Evolutionary conservation across 2,329 filamentous ascomycete genomes (phyloP).

Genomic region (Chalaropsis ovoidea): DNA sequence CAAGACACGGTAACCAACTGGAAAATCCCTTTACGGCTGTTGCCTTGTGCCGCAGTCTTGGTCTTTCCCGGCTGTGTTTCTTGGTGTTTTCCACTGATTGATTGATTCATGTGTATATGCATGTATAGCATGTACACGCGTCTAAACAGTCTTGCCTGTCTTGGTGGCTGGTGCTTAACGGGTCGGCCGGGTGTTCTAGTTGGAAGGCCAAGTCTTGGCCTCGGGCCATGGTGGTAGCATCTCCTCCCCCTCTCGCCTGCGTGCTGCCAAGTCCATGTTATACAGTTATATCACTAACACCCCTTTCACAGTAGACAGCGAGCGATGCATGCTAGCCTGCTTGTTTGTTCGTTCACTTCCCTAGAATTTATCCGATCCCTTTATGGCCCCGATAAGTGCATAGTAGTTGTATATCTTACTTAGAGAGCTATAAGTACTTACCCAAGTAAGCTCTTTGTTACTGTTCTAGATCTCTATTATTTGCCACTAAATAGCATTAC

Average conservation of each 20-base stretch:
- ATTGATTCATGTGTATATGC: neutral
- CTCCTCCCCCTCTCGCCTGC: neutral
- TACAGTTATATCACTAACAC: neutral
- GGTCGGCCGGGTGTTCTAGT: neutral
- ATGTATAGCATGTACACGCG: neutral
- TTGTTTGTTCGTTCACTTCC: neutral
- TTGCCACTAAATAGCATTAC: too few relatives aligned
- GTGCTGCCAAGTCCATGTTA: neutral
- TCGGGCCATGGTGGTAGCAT: neutral
- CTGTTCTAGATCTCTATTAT: too few relatives aligned
- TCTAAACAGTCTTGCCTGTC: conserved; percentile 7
- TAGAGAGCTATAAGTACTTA: too few relatives aligned
- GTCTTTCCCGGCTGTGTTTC: neutral
- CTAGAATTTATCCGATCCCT: too few relatives aligned
- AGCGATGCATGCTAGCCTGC: neutral
- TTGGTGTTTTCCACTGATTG: neutral
- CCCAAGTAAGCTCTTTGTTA: too few relatives aligned
- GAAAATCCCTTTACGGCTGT: neutral
- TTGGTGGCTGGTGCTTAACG: conserved; percentile 9
- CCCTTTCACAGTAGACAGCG: neutral
- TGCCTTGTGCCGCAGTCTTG: neutral
- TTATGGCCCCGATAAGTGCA: too few relatives aligned
- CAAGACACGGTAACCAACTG: neutral
- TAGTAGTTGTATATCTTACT: too few relatives aligned
- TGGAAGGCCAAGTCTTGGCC: neutral